phyloP scores from a whole-genome alignment of 352 stramenopile species.

The Saprolegnia parasitica region DNA sequence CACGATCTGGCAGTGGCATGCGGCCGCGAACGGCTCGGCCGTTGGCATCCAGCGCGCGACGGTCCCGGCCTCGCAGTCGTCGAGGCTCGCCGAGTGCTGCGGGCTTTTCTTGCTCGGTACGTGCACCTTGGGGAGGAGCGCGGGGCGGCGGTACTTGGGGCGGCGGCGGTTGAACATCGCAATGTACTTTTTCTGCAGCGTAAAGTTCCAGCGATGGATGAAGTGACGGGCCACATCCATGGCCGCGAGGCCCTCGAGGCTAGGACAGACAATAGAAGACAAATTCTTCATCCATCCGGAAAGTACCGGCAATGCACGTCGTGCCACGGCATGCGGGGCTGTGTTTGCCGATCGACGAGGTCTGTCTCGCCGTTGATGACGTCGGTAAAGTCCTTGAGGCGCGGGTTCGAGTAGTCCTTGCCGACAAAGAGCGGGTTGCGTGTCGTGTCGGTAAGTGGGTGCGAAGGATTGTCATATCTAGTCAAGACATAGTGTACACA shows the following conservation, averaged over 20 bases:
- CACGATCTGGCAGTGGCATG: conserved; percentile 28
- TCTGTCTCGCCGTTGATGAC: conserved; percentile 28
- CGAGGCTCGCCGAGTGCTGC: neutral
- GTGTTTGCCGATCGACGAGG: conserved; percentile 28
- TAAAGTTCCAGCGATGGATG: conserved; percentile 35
- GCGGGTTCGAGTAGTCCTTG: conserved; percentile 34
- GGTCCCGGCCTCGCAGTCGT: neutral
- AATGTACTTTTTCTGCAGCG: conserved; percentile 28
- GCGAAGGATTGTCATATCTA: conserved; percentile 25
- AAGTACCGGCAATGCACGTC: conserved; percentile 31
- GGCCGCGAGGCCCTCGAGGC: conserved; percentile 28
- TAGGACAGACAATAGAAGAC: conserved; percentile 11
- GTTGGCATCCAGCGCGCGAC: conserved; percentile 11
- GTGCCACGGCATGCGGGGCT: conserved; percentile 33
- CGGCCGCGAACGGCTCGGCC: neutral
- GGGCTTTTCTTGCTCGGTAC: neutral
- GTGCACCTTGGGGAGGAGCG: neutral
- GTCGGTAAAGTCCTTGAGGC: conserved; percentile 33
- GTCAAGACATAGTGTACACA: neutral
- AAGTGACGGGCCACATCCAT: conserved; percentile 32
- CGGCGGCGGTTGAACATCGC: conserved; percentile 6
- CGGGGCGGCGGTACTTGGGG: neutral
- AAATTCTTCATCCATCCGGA: neutral
- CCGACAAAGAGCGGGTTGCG: conserved; percentile 16
- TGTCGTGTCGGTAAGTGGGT: conserved; percentile 21